Base-by-base conservation (phyloP, 1,284 basidiomycete species). In the Rhodotorula sp. region DNA sequence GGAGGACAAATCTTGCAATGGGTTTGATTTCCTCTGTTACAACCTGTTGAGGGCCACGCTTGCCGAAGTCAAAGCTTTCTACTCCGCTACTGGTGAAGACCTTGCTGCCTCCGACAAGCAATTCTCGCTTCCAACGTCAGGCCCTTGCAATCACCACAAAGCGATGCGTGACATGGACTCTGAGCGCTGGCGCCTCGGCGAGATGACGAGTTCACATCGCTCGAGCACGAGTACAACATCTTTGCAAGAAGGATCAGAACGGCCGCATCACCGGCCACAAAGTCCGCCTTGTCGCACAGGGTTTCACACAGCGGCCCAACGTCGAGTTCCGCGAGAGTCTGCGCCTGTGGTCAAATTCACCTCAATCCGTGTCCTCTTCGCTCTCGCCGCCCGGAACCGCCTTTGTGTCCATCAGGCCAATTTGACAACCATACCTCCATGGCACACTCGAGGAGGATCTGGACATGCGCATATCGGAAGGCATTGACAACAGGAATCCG, bases 321-420 rank as follows among this genome's bases (percentile, higher is more conserved):
- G 59, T 83, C 1, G 81, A 86, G 69, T 85, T 82, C 69, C 79
- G 80, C 29, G 77, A 84, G 45, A 84, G 0, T 84, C 78, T n/a
- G n/a, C n/a, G n/a, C n/a, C n/a, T n/a, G n/a, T n/a, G n/a, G n/a
- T n/a, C n/a, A n/a, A n/a, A n/a, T n/a, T n/a, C n/a, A n/a, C n/a
- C n/a, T n/a, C n/a, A n/a, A n/a, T n/a, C n/a, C n/a, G n/a, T n/a
- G n/a, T n/a, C n/a, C n/a, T n/a, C n/a, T n/a, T n/a, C n/a, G n/a
- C n/a, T n/a, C n/a, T n/a, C n/a, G n/a, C n/a, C n/a, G n/a, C n/a
- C n/a, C n/a, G n/a, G n/a, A n/a, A n/a, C n/a, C n/a, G n/a, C n/a
- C n/a, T n/a, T n/a, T n/a, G n/a, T n/a, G n/a, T n/a, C n/a, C n/a
- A n/a, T n/a, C n/a, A n/a, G n/a, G n/a, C n/a, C n/a, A n/a, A n/a